Conservation (phyloP, 2,329 filamentous ascomycete species). For the Neofusicoccum umdonicola region DNA sequence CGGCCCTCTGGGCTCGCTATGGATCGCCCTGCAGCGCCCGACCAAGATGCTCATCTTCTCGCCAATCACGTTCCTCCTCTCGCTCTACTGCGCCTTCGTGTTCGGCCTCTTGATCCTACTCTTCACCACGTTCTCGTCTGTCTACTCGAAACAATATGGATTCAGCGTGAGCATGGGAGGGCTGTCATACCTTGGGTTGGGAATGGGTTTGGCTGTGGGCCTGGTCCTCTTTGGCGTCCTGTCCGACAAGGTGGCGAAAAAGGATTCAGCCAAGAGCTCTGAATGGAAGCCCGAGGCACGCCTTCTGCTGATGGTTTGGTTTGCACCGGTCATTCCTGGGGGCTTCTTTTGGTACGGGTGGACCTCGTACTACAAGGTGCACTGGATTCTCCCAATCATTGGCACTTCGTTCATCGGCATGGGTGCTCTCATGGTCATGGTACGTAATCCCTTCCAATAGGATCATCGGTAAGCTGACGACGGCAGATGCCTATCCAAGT, state of each 20-base stretch:
- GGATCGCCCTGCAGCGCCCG: constrained; percentile 24
- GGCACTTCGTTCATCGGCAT: neutral
- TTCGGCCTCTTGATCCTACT: constrained; percentile 23
- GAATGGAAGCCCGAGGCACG: constrained; percentile 17
- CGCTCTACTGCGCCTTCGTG: constrained; percentile 18
- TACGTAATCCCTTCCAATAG: neutral
- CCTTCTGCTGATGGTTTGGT: constrained; percentile 18
- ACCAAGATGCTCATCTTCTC: constrained; percentile 26
- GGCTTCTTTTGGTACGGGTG: constrained; percentile 44
- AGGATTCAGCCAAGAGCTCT: neutral
- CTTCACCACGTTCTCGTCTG: constrained; percentile 23
- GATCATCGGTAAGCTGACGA: neutral
- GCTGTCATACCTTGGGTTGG: constrained; percentile 13
- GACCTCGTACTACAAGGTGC: neutral
- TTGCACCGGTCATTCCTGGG: constrained; percentile 31
- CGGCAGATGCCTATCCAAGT: constrained; percentile 26
- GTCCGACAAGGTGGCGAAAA: constrained; percentile 1
- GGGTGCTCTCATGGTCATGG: neutral
- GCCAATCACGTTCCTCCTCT: constrained; percentile 23
- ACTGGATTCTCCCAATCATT: neutral
- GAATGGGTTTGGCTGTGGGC: constrained; percentile 1
- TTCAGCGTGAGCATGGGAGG: constrained; percentile 1
- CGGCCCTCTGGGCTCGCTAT: neutral
- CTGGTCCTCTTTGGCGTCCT: constrained; percentile 1
- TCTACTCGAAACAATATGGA: constrained; percentile 11